Conservation (phyloP, 108 stramenopile genomes). For the Nitzschia palea region DNA sequence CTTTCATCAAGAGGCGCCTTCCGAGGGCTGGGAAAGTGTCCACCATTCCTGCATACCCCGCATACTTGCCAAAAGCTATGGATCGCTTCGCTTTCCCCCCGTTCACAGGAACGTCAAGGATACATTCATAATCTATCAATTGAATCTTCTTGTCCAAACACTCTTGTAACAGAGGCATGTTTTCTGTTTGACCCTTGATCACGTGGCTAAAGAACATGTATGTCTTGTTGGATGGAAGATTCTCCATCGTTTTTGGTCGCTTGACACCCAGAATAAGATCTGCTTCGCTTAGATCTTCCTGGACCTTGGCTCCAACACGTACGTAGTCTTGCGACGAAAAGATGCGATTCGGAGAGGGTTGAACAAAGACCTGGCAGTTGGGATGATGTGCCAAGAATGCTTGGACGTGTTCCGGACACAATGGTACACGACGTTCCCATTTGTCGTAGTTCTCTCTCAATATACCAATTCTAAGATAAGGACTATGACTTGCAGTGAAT, state of each 20-base stretch:
- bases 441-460: conserved; percentile 62
- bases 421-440: conserved; percentile 65
- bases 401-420: conserved; percentile 53
- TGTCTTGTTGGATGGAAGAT: conserved; percentile 54
- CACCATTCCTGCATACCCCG: conserved; percentile 86
- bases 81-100: conserved; percentile 51
- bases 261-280: conserved; percentile 85
- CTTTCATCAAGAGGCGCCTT: conserved; percentile 60
- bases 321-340: conserved; percentile 72
- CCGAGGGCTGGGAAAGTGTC: conserved; percentile 81
- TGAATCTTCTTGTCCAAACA: conserved; percentile 67
- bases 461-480: conserved; percentile 37
- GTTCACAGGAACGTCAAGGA: conserved; percentile 29
- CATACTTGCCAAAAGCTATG: conserved; percentile 89
- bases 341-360: conserved; percentile 66
- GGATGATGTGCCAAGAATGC: conserved; percentile 12
- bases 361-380: conserved; percentile 41
- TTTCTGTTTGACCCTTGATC: conserved; percentile 82
- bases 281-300: conserved; percentile 62
- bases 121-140: conserved; percentile 86
- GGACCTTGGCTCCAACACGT: conserved; percentile 65
- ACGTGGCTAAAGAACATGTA: conserved; percentile 87
- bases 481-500: conserved; percentile 23
- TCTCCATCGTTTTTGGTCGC: conserved; percentile 42
- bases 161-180: conserved; percentile 71